Evolutionary conservation across 169 alveolate genomes (phyloP), one percentile per base, ranked within the genome.

Genomic region (Plasmodium gonderi): DNA sequence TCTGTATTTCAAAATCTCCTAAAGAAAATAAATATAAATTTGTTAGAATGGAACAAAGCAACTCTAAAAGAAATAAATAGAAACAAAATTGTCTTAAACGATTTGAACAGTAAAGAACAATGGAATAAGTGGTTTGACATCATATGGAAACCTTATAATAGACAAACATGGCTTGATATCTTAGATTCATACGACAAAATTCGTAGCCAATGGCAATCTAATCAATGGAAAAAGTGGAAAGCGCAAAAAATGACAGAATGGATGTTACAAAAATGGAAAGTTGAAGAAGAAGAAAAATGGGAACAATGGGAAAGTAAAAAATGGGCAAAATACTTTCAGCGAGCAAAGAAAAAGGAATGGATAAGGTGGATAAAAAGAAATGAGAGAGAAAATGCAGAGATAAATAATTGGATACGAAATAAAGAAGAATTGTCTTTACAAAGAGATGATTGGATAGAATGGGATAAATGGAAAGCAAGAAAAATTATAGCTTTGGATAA

Each of bases 181-280:
- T 17, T 51, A 79, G 60, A 44, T 11, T 26, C 51, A 9, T 79
- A 45, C 29, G 89, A 54, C 31, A 49, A 79, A 79, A 29, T 26
- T 51, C 29, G 17, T 49, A 3, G 26, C 12, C 44, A 51, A 2
- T 9, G 74, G 89, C 5, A 4, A 79, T 7, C 26, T 12, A 29
- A 33, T 14, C 23, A 29, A 12, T 79, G 89, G 89, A 7, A 49
- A 36, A 79, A 79, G 29, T 79, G 89, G 89, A 79, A 51, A 79
- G 45, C 54, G 0, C 12, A 38, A 49, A 79, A 79, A 79, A 31
- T 79, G 51, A 79, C 76, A 23, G 45, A 44, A 20, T 79, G 89
- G 89, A 29, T 51, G 31, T 47, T 64, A 44, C 74, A 79, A 79
- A 42, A 79, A 26, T 79, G 89, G 89, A 79, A 79, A 79, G 42